Base-by-base conservation (phyloP, 1,139 yeast genomes). In the Taphrina confusa region DNA sequence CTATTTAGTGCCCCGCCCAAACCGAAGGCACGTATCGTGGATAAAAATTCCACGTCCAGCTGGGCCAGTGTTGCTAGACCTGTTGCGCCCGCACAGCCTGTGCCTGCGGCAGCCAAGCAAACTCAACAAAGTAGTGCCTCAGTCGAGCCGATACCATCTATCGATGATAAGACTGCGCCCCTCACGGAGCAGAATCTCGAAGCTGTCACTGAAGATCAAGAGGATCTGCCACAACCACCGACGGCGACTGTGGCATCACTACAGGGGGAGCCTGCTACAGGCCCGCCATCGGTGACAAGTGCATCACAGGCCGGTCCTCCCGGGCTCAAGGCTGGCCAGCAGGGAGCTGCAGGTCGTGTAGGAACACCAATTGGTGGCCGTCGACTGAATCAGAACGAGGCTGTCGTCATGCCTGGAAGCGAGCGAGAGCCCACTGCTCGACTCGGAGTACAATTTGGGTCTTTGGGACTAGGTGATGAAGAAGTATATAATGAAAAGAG, bases 361-460 rank as follows among this genome's bases (percentile, higher is more conserved):
- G 28, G 58, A 25, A 54, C 58, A 9, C 58, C 58, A 3, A 18
- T 54, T 3, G 58, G 51, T 16, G 58, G 58, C 18, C 50, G 58
- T 25, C 37, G 47, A 16, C 51, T 54, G 25, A 54, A 42, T 22
- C 58, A 54, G 23, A 44, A 54, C 23, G 44, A 54, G 27, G 51
- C 58, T n/a, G 58, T 54, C 36, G 44, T 54, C 16, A 54, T 54
- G 58, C 58, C 58, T 3, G 58, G 58, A 34, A 54, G 51, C 20
- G 58, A 54, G 27, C 12, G 42, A 4, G 51, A 54, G 25, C 51
- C 58, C 12, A 16, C 49, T 6, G 33, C 51, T 4, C 37, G 49
- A 23, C 37, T 54, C 11, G 44, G 58, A 6, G 33, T 54, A 23
- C 58, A 54, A 16, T 54, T 54, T n/a, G 58, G 58, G 3, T 54